Evolutionary conservation across 1,284 basidiomycete species (phyloP).

Genomic region (Peniophora sp.): DNA sequence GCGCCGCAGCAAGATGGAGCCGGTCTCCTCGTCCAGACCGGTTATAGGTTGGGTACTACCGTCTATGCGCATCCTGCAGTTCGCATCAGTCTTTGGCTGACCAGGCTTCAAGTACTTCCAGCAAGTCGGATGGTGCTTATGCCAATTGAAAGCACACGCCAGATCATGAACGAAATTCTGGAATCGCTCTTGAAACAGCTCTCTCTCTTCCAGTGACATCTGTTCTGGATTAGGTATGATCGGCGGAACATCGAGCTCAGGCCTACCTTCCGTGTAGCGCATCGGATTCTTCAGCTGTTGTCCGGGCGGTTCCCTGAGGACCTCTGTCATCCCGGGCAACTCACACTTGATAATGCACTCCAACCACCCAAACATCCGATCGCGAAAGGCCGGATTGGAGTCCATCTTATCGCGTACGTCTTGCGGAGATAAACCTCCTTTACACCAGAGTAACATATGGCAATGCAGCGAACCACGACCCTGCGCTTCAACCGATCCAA

Average conservation of each 20-base stretch:
- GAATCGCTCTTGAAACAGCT: background rate
- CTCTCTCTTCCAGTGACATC: background rate
- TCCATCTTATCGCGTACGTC: slow-evolving; percentile 6
- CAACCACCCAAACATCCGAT: slow-evolving; percentile 8
- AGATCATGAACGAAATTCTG: slow-evolving; percentile 1
- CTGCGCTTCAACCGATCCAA: slow-evolving; percentile 20
- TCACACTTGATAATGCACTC: slow-evolving; percentile 9
- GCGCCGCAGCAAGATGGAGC: slow-evolving; percentile 2
- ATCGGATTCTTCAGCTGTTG: background rate
- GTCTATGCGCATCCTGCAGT: slow-evolving; percentile 9
- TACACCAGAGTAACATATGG: slow-evolving; percentile 19
- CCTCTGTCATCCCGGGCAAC: slow-evolving; percentile 3
- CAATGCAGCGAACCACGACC: slow-evolving; percentile 17
- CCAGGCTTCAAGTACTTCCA: slow-evolving; percentile 5
- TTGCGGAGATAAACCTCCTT: slow-evolving; percentile 9
- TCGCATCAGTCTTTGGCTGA: slow-evolving; percentile 1
- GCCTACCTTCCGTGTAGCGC: background rate
- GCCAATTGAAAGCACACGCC: slow-evolving; percentile 2
- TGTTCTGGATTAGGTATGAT: background rate
- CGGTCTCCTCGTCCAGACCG: slow-evolving; percentile 2
- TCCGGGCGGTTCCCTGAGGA: background rate
- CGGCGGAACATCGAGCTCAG: background rate
- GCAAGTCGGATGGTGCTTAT: slow-evolving; percentile 3
- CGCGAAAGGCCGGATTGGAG: background rate
- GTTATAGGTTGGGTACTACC: background rate